Base-by-base conservation (phyloP, 1,284 basidiomycete genomes). In the Somion occarium region DNA sequence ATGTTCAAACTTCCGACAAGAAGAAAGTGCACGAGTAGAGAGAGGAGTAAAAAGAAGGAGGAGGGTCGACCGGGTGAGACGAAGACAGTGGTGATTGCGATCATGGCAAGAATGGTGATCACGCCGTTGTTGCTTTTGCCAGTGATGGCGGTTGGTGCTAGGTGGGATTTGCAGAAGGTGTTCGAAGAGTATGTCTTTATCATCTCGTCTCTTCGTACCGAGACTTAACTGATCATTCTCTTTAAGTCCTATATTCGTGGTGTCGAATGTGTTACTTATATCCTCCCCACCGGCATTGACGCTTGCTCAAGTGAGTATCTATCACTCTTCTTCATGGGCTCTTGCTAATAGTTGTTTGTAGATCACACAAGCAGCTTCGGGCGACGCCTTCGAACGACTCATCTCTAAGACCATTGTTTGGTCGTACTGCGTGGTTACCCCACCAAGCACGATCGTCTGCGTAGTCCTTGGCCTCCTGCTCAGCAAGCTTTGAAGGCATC, bases 321-420 rank as follows among this genome's bases (percentile, higher is more conserved):
- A 59, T 5, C 46, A 57, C 12, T n/a, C 5, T 19, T 22, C 24
- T 20, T 38, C 1, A 27, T 24, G 5, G 18, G 42, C 42, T 45
- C 38, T 52, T 53, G 18, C 34, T 26, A 54, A 38, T 44, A 44
- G 37, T 25, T 5, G 49, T 53, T 69, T 43, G 64, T 67, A 95
- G 75, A 93, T 96, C 62, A 93, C 92, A 1, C 89, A 92, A 69
- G 89, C 89, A 3, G 89, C 84, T 2, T 87, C 85, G 1, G 91
- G 91, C 9, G 90, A 93, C 62, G 87, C 91, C 0, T 96, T 98
- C 64, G 94, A 98, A 69, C 76, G 91, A 4, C 78, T 98, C 46
- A 91, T 98, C 62, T 87, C 83, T 54, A 73, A 83, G 23, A 91
- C 89, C 0, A 83, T 91, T 48, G 91, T 91, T 65, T 91, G 89